phyloP scores from a whole-genome alignment of 139 green algal genomes.

The Diplosphaera chodatii region DNA sequence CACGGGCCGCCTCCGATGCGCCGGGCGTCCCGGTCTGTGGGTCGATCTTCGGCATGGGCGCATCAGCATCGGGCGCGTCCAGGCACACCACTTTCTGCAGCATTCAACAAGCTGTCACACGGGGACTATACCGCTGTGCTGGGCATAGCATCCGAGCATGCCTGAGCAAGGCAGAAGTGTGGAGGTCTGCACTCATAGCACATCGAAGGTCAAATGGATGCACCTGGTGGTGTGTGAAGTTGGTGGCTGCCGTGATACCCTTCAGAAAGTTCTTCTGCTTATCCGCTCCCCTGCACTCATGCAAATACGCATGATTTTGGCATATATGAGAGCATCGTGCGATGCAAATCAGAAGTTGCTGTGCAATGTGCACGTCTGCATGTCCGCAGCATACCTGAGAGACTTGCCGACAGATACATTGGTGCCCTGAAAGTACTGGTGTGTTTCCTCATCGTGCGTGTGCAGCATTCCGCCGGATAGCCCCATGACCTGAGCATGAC shows the following conservation, averaged over 20 bases:
- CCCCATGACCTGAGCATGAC: too few relatives aligned
- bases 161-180: too few relatives aligned
- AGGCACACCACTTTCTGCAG: background rate
- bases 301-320: too few relatives aligned
- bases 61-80: background rate
- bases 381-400: too few relatives aligned
- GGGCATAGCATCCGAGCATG: too few relatives aligned
- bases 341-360: too few relatives aligned
- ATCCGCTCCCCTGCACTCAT: slow-evolving; percentile 4
- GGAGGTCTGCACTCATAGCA: too few relatives aligned
- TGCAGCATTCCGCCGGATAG: slow-evolving; percentile 39
- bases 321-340: too few relatives aligned
- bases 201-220: too few relatives aligned
- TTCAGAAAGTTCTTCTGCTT: slow-evolving; percentile 16
- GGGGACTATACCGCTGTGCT: too few relatives aligned
- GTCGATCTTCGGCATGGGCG: background rate
- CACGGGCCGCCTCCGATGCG: background rate
- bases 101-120: too few relatives aligned
- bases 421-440: slow-evolving; percentile 34
- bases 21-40: background rate
- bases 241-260: slow-evolving; percentile 16
- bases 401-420: background rate
- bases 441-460: slow-evolving; percentile 52
- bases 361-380: too few relatives aligned
- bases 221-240: slow-evolving; percentile 57